Base-by-base conservation (phyloP, 1,284 basidiomycete genomes). In the Ganoderma lucidum region DNA sequence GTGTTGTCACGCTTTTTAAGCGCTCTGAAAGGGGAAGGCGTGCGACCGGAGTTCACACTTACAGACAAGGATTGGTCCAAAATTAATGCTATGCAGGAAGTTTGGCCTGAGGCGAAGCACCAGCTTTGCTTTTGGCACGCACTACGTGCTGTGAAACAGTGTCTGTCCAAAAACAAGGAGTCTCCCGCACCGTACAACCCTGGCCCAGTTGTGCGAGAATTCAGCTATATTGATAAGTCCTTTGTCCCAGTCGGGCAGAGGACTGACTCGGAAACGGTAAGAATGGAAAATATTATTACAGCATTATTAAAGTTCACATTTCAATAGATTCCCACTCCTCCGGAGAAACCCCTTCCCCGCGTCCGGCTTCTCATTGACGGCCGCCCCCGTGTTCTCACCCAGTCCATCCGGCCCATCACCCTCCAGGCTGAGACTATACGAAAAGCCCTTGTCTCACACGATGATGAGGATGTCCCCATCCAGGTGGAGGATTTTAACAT, bases 111-210 rank as follows among this genome's bases (percentile, higher is more conserved):
- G 2, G 64, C 68, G 8, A 75, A 75, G 55, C 72, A 71, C 37
- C 70, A 72, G 41, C 68, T 75, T 1, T 75, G 74, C 44, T 70
- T 73, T 35, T 75, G 73, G 74, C 74, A 75, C 62, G 69, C 53
- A 0, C 62, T 75, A 0, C 68, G 70, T 10, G 71, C 74, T 32
- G 1, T 72, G 14, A 74, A 74, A 30, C 44, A 74, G 64, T 67
- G 69, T 0, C 61, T 74, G 0, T 42, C 66, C 23, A 73, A 71
- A 55, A 66, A 59, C 56, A 67, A 65, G n/a, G 67, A 71, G 4
- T 39, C 53, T 3, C 74, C 73, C 0, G 67, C 64, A 0, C 53
- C 42, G 1, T 74, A 75, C 48, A 44, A 72, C 48, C 45, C 44
- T 1, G 45, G 56, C 4, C 64, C 37, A 5, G 66, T 68, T 1